Base-by-base conservation (phyloP, 768 basidiomycete species). In the Pleurotus giganteus region DNA sequence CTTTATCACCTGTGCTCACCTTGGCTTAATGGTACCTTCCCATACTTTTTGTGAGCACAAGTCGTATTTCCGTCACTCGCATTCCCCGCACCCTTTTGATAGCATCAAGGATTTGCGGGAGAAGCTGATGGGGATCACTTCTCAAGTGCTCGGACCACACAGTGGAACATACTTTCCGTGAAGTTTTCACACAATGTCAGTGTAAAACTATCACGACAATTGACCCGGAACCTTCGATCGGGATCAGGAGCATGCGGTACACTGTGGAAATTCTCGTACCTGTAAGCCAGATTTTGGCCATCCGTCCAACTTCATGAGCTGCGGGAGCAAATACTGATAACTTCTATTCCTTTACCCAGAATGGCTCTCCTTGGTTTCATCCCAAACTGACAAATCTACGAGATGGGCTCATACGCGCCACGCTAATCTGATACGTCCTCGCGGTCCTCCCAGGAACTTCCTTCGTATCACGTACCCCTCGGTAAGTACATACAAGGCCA, bases 71-170 rank as follows among this genome's bases (percentile, higher is more conserved):
- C 27, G 27, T 45, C 34, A 3, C 32, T 51, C 49, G 15, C 49
- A 28, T 23, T 23, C 34, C 34, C 19, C 34, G 19, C n/a, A 17
- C 13, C 49, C 4, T 17, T 21, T 51, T 51, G 49, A 51, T 51
- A 34, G 34, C 49, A 51, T 51, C 49, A 51, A 27, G 49, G 49
- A 51, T 51, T 51, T 51, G 49, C 49, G 49, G 49, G 49, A 51
- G 49, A 51, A 51, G 49, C 34, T 51, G 34, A 31, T 51, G 17
- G 32, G 21, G 34, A 31, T 32, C 32, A 23, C 19, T 45, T 23
- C 44, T 45, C 21, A 24, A 28, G 21, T 24, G 8, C 23, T 28
- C 23, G 21, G 21, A 26, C 11, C 4, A 45, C 23, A 24, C 27
- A 45, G 12, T 24, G 31, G 49, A 23, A 24, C 6, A 9, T 34